A percentile compares a stretch with the other conserved stretches of the same genome.
These are phyloP conservation scores for Erigeron canadensis DNA, from an alignment of 129 eudicot species.

Conservation along the genomic window DNA sequence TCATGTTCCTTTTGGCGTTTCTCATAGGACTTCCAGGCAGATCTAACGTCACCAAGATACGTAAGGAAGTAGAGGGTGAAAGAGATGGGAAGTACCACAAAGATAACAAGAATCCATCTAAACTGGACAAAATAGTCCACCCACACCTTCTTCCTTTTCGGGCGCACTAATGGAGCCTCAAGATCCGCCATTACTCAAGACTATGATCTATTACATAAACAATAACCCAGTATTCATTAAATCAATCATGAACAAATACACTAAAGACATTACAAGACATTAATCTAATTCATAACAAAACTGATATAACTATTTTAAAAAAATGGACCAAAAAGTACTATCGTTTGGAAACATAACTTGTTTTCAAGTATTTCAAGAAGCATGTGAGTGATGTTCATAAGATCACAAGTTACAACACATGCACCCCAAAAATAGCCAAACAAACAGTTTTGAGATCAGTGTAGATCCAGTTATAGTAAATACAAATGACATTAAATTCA, in stretches of 20 bases:
- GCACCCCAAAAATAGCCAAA: conserved; percentile 20
- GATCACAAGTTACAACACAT: conserved; percentile 15
- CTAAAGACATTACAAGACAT: not conserved
- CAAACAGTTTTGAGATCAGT: conserved; percentile 4
- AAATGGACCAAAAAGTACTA: not conserved
- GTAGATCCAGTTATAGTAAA: conserved; percentile 11
- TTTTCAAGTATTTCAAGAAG: no score
- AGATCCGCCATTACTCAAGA: conserved; percentile 63
- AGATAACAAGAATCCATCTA: conserved; percentile 90
- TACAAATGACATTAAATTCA: not conserved
- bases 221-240: not conserved
- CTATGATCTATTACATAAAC: conserved; percentile 23
- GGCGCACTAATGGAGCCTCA: conserved; percentile 74
- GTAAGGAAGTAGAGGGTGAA: conserved; percentile 72
- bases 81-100: conserved; percentile 89
- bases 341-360: not conserved
- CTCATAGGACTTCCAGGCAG: conserved; percentile 71
- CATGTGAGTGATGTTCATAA: not conserved
- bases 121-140: conserved; percentile 84
- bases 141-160: conserved; percentile 80
- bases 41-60: conserved; percentile 81
- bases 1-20: conserved; percentile 89
- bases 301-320: no score
- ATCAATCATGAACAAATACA: not conserved
- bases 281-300: not conserved